phyloP scores from a whole-genome alignment of 2,329 filamentous ascomycete genomes.

The Talaromyces sp. region DNA sequence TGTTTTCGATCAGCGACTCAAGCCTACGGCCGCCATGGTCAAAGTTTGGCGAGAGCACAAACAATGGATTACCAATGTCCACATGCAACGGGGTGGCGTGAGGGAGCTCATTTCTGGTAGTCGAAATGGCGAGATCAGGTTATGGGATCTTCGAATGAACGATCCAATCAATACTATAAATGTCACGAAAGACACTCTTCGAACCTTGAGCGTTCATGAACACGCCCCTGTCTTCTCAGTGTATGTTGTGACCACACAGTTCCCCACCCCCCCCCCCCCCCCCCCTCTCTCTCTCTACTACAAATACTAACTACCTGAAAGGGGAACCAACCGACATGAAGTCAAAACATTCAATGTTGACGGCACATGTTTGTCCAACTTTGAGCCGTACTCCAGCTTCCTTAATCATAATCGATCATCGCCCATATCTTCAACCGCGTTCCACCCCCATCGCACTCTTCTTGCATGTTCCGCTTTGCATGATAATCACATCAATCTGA shows the following conservation, averaged over 20 bases:
- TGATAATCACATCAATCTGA: slow-evolving; percentile 87
- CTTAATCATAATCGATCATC: slow-evolving; percentile 72
- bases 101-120: slow-evolving; percentile 87
- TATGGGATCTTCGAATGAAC: slow-evolving; percentile 95
- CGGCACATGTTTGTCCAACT: slow-evolving; percentile 69
- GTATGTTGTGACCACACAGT: slow-evolving; percentile 52
- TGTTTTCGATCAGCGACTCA: slow-evolving; percentile 84
- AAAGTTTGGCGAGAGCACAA: slow-evolving; percentile 95
- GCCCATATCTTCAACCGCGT: slow-evolving; percentile 82
- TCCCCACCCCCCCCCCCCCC: background rate
- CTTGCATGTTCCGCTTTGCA: slow-evolving; percentile 80
- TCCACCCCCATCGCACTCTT: slow-evolving; percentile 91
- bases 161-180: slow-evolving; percentile 67
- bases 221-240: slow-evolving; percentile 93
- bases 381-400: slow-evolving; percentile 89
- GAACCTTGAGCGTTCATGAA: slow-evolving; percentile 88
- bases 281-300: background rate
- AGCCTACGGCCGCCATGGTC: slow-evolving; percentile 85
- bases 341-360: slow-evolving; percentile 92
- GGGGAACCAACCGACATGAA: slow-evolving; percentile 78
- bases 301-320: slow-evolving; percentile 32
- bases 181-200: slow-evolving; percentile 70
- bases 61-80: slow-evolving; percentile 92
- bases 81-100: slow-evolving; percentile 93
- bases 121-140: slow-evolving; percentile 83